These are phyloP conservation scores for Oryza brachyantha DNA, from an alignment of 176 grass and related monocot genomes.

Conservation along the genomic window DNA sequence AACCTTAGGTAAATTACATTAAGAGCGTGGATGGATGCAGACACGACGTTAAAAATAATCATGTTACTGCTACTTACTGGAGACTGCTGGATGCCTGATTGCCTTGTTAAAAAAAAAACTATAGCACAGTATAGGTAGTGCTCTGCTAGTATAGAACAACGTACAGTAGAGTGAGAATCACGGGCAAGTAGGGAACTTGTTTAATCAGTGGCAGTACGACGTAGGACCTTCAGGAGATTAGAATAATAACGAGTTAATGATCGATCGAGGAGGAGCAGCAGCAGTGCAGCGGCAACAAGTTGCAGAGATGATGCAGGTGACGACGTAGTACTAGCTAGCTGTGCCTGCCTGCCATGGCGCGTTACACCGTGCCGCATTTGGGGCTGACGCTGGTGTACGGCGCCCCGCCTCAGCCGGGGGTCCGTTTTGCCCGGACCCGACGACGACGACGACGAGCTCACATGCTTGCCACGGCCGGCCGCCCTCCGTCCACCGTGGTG, in stretches of 20 bases:
- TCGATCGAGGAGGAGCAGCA: neutral
- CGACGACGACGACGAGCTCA: neutral
- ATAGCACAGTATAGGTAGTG: too few relatives aligned
- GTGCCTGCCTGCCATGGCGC: neutral
- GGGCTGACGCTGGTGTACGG: conserved; percentile 17
- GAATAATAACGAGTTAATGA: neutral
- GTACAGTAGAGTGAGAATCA: neutral
- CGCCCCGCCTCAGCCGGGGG: conserved; percentile 3
- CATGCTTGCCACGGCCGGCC: neutral
- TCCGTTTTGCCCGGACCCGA: neutral
- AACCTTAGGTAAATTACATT: neutral
- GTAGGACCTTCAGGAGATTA: conserved; percentile 6
- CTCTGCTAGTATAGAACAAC: too few relatives aligned
- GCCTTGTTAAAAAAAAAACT: neutral
- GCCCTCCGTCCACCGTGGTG: neutral
- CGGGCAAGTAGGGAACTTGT: neutral
- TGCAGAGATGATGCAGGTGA: neutral
- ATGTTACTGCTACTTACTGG: too few relatives aligned
- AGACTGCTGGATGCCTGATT: neutral
- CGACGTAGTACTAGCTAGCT: too few relatives aligned
- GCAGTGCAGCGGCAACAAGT: neutral
- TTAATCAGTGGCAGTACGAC: neutral
- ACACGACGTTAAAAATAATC: neutral
- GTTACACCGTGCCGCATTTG: neutral
- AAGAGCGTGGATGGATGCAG: neutral